Evolutionary conservation across 1,284 basidiomycete species (phyloP).

Genomic region (Ustilago esculenta): DNA sequence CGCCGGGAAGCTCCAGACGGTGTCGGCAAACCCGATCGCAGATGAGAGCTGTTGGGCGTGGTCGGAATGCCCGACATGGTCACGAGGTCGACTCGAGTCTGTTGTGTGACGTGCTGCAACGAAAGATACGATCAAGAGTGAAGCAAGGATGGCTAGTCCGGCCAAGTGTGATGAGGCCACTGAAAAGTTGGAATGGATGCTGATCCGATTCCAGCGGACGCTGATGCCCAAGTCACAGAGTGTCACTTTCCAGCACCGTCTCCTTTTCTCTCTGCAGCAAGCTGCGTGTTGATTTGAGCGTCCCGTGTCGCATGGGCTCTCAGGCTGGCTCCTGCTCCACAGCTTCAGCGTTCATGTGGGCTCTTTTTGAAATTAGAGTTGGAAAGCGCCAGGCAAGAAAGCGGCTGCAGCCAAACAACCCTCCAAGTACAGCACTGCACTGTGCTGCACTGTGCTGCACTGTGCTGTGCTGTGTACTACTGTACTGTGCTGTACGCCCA

Average conservation of each 20-base stretch:
- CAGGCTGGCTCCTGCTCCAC: background rate
- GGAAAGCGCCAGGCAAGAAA: too few species aligned
- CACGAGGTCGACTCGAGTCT: background rate
- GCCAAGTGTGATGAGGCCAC: background rate
- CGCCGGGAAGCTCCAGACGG: slow-evolving; percentile 22
- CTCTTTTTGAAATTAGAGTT: too few species aligned
- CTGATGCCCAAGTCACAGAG: background rate
- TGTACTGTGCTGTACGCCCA: too few species aligned
- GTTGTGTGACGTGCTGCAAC: too few species aligned
- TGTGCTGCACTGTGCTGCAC: too few species aligned
- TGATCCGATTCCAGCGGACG: too few species aligned
- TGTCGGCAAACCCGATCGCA: slow-evolving; percentile 45
- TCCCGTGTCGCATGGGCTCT: too few species aligned
- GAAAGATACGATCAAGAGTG: background rate
- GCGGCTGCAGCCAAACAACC: too few species aligned
- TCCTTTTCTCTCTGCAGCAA: background rate
- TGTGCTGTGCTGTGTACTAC: too few species aligned
- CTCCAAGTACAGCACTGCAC: too few species aligned
- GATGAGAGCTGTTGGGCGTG: slow-evolving; percentile 39
- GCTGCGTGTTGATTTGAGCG: background rate
- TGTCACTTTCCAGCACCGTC: background rate
- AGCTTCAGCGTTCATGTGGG: too few species aligned
- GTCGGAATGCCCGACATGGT: slow-evolving; percentile 46
- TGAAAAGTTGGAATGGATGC: background rate
- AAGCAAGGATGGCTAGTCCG: too few species aligned